A percentile compares a stretch with the other conserved stretches of the same genome.
Evolutionary conservation across 108 stramenopile genomes (phyloP).

Genomic region (Cyclotella atomus): DNA sequence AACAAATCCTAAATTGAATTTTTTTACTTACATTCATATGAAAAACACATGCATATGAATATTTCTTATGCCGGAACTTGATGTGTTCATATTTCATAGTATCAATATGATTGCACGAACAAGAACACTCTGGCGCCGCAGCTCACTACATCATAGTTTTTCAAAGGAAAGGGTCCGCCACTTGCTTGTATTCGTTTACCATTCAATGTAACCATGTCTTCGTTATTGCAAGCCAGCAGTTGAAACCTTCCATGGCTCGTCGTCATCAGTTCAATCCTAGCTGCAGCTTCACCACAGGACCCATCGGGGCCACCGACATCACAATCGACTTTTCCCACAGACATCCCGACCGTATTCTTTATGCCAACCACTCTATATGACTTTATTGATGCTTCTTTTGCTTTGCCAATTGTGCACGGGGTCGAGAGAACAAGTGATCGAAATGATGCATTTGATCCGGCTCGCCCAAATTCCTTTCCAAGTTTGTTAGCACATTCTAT

Average conservation of each 20-base stretch:
- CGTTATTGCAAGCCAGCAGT: constrained; percentile 61
- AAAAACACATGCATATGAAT: no score
- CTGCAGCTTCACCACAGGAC: constrained; percentile 71
- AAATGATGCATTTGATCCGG: constrained; percentile 68
- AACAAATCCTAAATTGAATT: no score
- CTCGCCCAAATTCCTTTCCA: constrained; percentile 49
- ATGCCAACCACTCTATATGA: constrained; percentile 43
- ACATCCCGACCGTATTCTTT: constrained; percentile 60
- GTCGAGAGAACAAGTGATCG: constrained; percentile 65
- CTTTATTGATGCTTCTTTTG: constrained; percentile 44
- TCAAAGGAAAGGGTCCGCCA: constrained; percentile 74
- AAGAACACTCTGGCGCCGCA: constrained; percentile 85
- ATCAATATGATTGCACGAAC: constrained; percentile 47
- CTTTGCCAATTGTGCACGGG: constrained; percentile 67
- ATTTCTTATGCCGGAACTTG: not conserved
- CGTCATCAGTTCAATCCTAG: constrained; percentile 66
- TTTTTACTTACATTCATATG: no score
- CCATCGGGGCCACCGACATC: constrained; percentile 72
- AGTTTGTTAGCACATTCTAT: constrained; percentile 18
- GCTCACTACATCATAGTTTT: constrained; percentile 75
- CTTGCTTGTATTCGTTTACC: constrained; percentile 68
- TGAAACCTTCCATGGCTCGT: constrained; percentile 65
- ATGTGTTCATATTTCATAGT: not conserved
- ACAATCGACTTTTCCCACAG: constrained; percentile 76
- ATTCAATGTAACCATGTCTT: constrained; percentile 85